These are phyloP conservation scores for Allomyces javanicus DNA, from an alignment of 192 early-diverging fungal genomes.

Conservation along the genomic window DNA sequence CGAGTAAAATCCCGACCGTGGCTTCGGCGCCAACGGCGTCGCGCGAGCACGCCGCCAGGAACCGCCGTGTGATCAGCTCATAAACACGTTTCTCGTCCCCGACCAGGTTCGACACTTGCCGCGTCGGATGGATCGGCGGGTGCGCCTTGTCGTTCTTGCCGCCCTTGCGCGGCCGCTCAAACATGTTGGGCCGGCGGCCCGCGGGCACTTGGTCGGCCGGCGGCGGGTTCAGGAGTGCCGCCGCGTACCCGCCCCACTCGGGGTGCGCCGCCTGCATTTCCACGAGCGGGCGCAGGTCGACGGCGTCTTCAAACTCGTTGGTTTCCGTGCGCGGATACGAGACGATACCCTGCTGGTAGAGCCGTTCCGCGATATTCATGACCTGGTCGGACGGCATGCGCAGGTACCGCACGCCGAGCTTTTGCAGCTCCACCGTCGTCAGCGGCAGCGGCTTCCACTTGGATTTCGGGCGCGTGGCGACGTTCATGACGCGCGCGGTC, in stretches of 20 bases:
- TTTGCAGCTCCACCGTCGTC: constrained; percentile 87
- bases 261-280: constrained; percentile 34
- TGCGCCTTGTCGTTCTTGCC: constrained; percentile 86
- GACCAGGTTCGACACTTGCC: constrained; percentile 22
- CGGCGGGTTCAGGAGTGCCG: constrained; percentile 19
- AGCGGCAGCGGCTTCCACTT: constrained; percentile 48
- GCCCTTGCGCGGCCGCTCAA: constrained; percentile 54
- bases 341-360: constrained; percentile 75
- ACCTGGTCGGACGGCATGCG: constrained; percentile 54
- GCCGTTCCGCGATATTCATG: constrained; percentile 69
- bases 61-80: constrained; percentile 71
- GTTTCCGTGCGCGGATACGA: constrained; percentile 97
- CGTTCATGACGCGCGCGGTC: not conserved
- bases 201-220: constrained; percentile 16
- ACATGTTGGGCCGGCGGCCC: constrained; percentile 44
- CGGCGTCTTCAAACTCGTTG: constrained; percentile 59
- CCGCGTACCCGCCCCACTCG: constrained; percentile 19
- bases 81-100: constrained; percentile 57
- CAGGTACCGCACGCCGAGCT: constrained; percentile 47
- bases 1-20: constrained; percentile 42
- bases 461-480: not conserved
- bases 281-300: constrained; percentile 46
- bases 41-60: constrained; percentile 79
- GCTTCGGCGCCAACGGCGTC: constrained; percentile 78
- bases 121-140: constrained; percentile 90